Conservation (phyloP, 2,329 filamentous ascomycete genomes). For the Diaporthe ilicicola region DNA sequence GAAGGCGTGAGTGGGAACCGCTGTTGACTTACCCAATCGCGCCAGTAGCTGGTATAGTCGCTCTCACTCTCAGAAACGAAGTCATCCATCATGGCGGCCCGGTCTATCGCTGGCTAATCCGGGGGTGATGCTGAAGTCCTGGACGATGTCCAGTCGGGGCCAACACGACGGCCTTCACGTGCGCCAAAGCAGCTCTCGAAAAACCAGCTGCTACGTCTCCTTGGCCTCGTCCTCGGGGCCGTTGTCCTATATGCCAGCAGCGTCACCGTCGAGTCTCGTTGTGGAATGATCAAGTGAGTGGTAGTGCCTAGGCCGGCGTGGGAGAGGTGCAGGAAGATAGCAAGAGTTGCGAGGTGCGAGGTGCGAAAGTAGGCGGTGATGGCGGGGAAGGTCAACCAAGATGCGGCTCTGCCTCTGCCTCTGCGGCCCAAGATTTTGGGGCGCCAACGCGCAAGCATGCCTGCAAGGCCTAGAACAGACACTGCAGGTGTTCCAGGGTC, state of each 20-base stretch:
- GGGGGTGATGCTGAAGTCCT: background rate
- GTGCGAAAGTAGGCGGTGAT: conserved; percentile 17
- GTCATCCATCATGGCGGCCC: conserved; percentile 79
- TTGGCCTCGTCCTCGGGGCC: background rate
- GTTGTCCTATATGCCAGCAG: background rate
- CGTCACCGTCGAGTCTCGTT: conserved; percentile 10
- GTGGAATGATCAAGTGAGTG: conserved; percentile 15
- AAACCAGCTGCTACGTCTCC: conserved; percentile 1
- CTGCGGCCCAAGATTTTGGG: conserved; percentile 19
- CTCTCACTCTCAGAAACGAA: conserved; percentile 98
- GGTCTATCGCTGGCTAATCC: background rate
- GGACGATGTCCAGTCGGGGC: conserved; percentile 1
- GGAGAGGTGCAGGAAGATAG: background rate
- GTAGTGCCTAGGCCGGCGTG: background rate
- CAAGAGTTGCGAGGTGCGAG: background rate
- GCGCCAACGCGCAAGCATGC: conserved; percentile 4
- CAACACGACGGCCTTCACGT: conserved; percentile 1
- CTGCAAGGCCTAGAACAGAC: conserved; percentile 22
- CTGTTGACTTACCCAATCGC: conserved; percentile 86
- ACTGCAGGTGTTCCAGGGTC: conserved; percentile 20
- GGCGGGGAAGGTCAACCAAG: conserved; percentile 23
- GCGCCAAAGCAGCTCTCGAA: conserved; percentile 11
- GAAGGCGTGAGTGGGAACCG: background rate
- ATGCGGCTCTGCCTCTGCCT: conserved; percentile 18
- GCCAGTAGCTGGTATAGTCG: conserved; percentile 99